A percentile compares a stretch with the other conserved stretches of the same genome.
Conservation (phyloP, 345 rosid genomes). For the Limnanthes douglasii region DNA sequence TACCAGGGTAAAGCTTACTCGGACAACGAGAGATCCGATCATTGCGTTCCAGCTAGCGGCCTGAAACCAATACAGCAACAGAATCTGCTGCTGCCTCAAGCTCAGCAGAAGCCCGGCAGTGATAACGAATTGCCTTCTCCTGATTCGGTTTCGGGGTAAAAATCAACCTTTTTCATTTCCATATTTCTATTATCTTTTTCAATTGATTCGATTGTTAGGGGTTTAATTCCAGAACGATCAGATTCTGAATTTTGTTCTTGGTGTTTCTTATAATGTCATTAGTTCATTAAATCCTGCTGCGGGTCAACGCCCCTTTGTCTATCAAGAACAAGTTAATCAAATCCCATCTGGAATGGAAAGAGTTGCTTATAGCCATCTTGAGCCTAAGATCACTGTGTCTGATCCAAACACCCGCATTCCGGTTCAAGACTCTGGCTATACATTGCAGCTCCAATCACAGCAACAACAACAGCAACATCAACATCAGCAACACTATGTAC, state of each 20-base stretch:
- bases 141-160: slow-evolving; percentile 92
- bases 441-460: slow-evolving; percentile 40
- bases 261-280: slow-evolving; percentile 22
- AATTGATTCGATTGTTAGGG: background rate
- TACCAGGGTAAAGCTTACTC: slow-evolving; percentile 37
- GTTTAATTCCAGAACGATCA: slow-evolving; percentile 3
- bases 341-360: slow-evolving; percentile 37
- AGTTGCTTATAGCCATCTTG: no score
- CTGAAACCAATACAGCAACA: slow-evolving; percentile 39
- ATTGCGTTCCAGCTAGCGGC: slow-evolving; percentile 38
- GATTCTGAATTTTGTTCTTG: slow-evolving; percentile 14
- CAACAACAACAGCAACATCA: no score
- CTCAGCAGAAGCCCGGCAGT: slow-evolving; percentile 41
- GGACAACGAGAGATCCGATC: slow-evolving; percentile 94
- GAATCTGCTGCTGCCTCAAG: slow-evolving; percentile 25
- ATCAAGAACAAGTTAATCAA: slow-evolving; percentile 59
- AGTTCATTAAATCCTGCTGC: slow-evolving; percentile 49
- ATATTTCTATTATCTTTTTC: background rate
- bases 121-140: slow-evolving; percentile 66
- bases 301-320: slow-evolving; percentile 41
- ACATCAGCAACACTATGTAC: slow-evolving; percentile 55
- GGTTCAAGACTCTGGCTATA: slow-evolving; percentile 39
- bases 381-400: slow-evolving; percentile 38
- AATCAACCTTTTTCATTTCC: slow-evolving; percentile 1
- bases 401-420: slow-evolving; percentile 40